Evolutionary conservation across 2,329 filamentous ascomycete species (phyloP).

Genomic region (Aspergillus felis): DNA sequence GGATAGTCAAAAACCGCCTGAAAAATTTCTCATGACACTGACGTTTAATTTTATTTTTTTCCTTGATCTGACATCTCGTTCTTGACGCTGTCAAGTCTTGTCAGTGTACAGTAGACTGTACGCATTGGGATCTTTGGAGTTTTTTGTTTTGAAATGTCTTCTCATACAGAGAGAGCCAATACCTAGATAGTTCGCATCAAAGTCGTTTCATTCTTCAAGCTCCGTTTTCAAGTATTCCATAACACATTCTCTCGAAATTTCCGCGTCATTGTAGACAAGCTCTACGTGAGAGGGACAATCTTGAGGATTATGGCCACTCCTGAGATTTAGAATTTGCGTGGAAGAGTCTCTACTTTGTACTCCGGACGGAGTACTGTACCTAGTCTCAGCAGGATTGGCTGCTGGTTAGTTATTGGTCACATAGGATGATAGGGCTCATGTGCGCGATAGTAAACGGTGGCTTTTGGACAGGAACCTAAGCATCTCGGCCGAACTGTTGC

Average conservation of each 20-base stretch:
- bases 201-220: background rate
- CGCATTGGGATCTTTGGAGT: background rate
- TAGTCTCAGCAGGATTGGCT: background rate
- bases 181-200: background rate
- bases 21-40: background rate
- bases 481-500: background rate
- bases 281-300: background rate
- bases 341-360: background rate
- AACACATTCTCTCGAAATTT: background rate
- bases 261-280: background rate
- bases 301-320: background rate
- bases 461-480: background rate
- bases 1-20: background rate
- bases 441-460: background rate
- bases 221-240: background rate
- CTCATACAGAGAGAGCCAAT: background rate
- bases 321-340: background rate
- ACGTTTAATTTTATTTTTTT: background rate
- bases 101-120: background rate
- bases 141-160: background rate
- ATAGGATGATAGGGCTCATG: background rate
- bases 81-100: background rate
- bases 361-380: background rate
- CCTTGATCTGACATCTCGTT: background rate
- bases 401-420: background rate